Conservation (phyloP, 2,329 filamentous ascomycete genomes). For the Penicillium sp. region DNA sequence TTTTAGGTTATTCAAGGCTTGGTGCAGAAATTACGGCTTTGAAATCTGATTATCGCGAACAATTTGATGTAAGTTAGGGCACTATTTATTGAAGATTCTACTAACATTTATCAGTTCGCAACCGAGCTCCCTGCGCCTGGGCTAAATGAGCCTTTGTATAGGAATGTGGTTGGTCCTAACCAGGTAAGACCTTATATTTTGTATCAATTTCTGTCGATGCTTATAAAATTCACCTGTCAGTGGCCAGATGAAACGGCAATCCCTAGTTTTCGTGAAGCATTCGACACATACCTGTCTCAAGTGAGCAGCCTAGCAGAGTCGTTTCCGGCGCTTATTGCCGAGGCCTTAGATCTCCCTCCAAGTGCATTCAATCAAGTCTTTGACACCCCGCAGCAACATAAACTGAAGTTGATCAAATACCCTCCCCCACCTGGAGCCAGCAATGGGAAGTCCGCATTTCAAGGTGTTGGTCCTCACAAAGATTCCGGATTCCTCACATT, state of each 20-base stretch:
- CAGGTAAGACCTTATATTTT: slow-evolving; percentile 23
- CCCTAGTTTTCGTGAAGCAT: slow-evolving; percentile 31
- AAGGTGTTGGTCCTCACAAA: slow-evolving; percentile 48
- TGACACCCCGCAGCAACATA: slow-evolving; percentile 35
- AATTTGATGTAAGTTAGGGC: slow-evolving; percentile 33
- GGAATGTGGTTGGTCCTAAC: slow-evolving; percentile 37
- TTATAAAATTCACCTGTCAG: slow-evolving; percentile 11
- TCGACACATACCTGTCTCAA: slow-evolving; percentile 32
- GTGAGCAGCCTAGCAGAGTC: slow-evolving; percentile 24
- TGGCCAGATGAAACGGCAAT: slow-evolving; percentile 35
- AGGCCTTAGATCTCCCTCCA: slow-evolving; percentile 31
- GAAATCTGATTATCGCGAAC: slow-evolving; percentile 36
- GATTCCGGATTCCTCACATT: slow-evolving; percentile 52
- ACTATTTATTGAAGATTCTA: slow-evolving; percentile 23
- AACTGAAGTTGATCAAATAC: slow-evolving; percentile 46
- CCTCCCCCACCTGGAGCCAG: slow-evolving; percentile 32
- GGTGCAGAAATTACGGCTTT: slow-evolving; percentile 36
- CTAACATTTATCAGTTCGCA: slow-evolving; percentile 33
- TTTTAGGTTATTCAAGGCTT: slow-evolving; percentile 37
- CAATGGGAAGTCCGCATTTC: slow-evolving; percentile 29
- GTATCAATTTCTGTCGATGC: not conserved
- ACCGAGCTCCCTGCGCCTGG: slow-evolving; percentile 37
- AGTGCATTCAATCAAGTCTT: slow-evolving; percentile 34
- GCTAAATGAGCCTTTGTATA: slow-evolving; percentile 35
- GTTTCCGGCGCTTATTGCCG: slow-evolving; percentile 33